Evolutionary conservation across 331 rosid species (phyloP).

Genomic region (Rosa hybrid): DNA sequence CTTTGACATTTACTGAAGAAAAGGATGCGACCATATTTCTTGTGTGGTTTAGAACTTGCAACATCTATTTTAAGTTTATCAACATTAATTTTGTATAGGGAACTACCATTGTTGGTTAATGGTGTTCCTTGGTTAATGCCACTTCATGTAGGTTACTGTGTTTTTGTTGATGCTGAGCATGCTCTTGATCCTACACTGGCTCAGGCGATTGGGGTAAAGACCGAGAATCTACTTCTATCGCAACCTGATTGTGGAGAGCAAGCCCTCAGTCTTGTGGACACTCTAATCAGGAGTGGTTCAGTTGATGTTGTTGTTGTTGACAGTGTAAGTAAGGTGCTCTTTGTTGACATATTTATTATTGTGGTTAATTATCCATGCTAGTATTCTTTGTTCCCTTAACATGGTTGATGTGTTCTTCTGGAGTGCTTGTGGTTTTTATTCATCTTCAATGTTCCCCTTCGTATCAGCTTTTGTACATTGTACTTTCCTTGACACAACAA

Average conservation of each 20-base stretch:
- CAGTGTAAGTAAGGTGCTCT: constrained; percentile 65
- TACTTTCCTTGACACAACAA: not conserved
- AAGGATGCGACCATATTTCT: not conserved
- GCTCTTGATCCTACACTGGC: constrained; percentile 88
- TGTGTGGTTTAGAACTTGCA: not conserved
- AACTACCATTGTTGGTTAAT: constrained; percentile 9
- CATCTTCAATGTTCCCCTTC: not conserved
- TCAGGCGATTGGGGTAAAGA: constrained; percentile 78
- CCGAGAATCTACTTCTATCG: constrained; percentile 72
- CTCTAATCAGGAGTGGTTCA: constrained; percentile 84
- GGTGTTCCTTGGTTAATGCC: constrained; percentile 23
- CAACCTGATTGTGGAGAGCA: constrained; percentile 95
- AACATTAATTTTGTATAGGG: not conserved
- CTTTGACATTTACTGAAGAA: not conserved
- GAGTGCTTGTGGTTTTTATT: constrained; percentile 6
- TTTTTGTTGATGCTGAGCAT: constrained; percentile 90
- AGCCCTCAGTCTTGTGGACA: constrained; percentile 90
- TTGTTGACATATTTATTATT: not conserved
- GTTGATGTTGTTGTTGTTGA: constrained; percentile 95
- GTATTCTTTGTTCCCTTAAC: not conserved
- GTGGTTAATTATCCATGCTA: constrained; percentile 10
- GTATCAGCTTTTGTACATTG: not conserved
- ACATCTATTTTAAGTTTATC: too few species aligned
- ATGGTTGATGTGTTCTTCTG: not conserved
- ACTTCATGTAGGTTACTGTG: constrained; percentile 63